A percentile compares a stretch with the other conserved stretches of the same genome.
These are phyloP conservation scores for Exophiala viscosa DNA, from an alignment of 2,329 filamentous ascomycete genomes.

Conservation along the genomic window DNA sequence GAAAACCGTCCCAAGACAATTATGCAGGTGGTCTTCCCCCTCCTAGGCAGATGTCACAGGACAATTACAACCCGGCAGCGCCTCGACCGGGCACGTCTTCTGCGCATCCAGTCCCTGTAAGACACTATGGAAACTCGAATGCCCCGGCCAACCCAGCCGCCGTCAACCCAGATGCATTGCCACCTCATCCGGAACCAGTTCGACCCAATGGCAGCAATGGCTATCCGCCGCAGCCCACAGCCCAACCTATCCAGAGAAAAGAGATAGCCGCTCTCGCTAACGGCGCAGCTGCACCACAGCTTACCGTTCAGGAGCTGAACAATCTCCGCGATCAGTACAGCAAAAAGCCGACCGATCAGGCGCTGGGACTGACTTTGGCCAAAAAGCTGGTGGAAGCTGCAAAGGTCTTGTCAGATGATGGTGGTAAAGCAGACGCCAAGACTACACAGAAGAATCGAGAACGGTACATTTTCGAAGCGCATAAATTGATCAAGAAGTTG, in stretches of 20 bases:
- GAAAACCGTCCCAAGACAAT: conserved; percentile 14
- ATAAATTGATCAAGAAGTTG: conserved; percentile 89
- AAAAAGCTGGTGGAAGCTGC: conserved; percentile 85
- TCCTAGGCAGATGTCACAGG: conserved; percentile 13
- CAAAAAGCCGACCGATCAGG: conserved; percentile 67
- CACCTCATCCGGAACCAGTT: conserved; percentile 54
- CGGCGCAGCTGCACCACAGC: conserved; percentile 37
- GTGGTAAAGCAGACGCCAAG: conserved; percentile 65
- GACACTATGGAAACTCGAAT: conserved; percentile 13
- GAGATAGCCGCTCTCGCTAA: background rate
- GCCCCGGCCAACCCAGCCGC: conserved; percentile 13
- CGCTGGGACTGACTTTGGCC: conserved; percentile 67
- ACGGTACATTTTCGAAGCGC: conserved; percentile 76
- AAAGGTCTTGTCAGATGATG: conserved; percentile 71
- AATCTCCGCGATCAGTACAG: conserved; percentile 66
- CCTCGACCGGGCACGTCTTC: conserved; percentile 9
- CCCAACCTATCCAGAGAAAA: conserved; percentile 1
- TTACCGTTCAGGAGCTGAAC: conserved; percentile 77
- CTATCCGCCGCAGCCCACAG: conserved; percentile 13
- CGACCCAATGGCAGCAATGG: conserved; percentile 41
- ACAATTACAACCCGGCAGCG: conserved; percentile 14
- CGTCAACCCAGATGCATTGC: conserved; percentile 54
- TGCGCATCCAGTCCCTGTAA: conserved; percentile 25
- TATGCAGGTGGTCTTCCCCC: conserved; percentile 24
- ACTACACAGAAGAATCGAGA: conserved; percentile 66